Evolutionary conservation across 441 rosid species (phyloP).

Genomic region (Euphorbia schlechtendalii): DNA sequence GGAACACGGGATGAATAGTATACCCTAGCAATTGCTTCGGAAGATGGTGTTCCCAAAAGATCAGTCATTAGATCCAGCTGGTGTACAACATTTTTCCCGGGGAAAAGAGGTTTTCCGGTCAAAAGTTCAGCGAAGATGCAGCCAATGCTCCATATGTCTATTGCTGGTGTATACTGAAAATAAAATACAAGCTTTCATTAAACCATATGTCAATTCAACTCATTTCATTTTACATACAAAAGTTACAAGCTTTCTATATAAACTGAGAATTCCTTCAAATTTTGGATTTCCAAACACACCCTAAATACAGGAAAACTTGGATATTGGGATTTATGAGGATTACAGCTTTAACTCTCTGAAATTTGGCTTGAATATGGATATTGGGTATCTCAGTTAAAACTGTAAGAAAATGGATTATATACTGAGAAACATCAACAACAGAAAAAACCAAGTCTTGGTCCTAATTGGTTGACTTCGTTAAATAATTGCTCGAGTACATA

Average conservation of each 20-base stretch:
- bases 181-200: too few relatives aligned
- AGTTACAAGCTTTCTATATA: too few relatives aligned
- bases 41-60: constrained; percentile 82
- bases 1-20: constrained; percentile 17
- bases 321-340: not conserved
- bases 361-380: not conserved
- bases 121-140: constrained; percentile 94
- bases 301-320: not conserved
- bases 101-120: constrained; percentile 93
- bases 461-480: not conserved
- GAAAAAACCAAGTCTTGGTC: not conserved
- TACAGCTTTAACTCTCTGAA: too few relatives aligned
- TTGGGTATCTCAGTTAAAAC: not conserved
- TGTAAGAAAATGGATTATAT: not conserved
- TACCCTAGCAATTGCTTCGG: constrained; percentile 93
- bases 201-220: too few relatives aligned
- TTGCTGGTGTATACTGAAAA: constrained; percentile 90
- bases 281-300: too few relatives aligned
- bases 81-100: constrained; percentile 93
- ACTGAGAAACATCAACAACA: not conserved
- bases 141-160: constrained; percentile 97
- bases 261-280: too few relatives aligned
- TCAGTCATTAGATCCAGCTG: constrained; percentile 94
- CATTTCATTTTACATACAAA: too few relatives aligned
- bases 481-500: not conserved